Conservation (phyloP, 202 grass and related monocot species). For the Dendrocalamus latiflorus region DNA sequence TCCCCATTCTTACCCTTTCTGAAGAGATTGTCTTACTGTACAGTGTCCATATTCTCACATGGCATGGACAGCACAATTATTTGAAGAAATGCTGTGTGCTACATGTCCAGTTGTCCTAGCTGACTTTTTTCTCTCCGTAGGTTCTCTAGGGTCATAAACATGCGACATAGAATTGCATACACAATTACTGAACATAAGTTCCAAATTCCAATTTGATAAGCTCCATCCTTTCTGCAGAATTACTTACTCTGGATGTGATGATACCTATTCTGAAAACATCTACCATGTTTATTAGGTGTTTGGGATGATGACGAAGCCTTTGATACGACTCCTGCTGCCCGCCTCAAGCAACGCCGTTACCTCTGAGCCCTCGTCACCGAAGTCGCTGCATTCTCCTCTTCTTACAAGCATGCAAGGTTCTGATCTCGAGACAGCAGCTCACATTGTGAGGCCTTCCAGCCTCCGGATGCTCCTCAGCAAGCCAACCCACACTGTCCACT, state of each 20-base stretch:
- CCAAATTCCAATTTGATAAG: not conserved
- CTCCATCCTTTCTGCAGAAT: not conserved
- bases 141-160: no score
- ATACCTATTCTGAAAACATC: not conserved
- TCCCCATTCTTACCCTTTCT: slow-evolving; percentile 1
- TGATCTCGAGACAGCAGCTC: slow-evolving; percentile 39
- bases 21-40: not conserved
- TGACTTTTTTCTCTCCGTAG: no score
- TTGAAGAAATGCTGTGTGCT: not conserved
- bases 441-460: slow-evolving; percentile 56
- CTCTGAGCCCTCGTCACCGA: slow-evolving; percentile 72
- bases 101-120: not conserved
- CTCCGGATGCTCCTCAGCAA: slow-evolving; percentile 88
- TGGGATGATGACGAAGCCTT: slow-evolving; percentile 94
- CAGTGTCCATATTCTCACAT: not conserved
- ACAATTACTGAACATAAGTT: not conserved
- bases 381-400: slow-evolving; percentile 48
- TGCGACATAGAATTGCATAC: not conserved
- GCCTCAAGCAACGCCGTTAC: not conserved
- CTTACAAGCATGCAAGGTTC: slow-evolving; percentile 51
- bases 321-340: slow-evolving; percentile 69
- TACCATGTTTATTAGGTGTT: slow-evolving; percentile 55
- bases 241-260: not conserved
- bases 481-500: slow-evolving; percentile 79
- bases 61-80: not conserved